Evolutionary conservation across 371 early-diverging fungal genomes (phyloP), one percentile per base, ranked within the genome.

Genomic region (Rhizopus delemar): DNA sequence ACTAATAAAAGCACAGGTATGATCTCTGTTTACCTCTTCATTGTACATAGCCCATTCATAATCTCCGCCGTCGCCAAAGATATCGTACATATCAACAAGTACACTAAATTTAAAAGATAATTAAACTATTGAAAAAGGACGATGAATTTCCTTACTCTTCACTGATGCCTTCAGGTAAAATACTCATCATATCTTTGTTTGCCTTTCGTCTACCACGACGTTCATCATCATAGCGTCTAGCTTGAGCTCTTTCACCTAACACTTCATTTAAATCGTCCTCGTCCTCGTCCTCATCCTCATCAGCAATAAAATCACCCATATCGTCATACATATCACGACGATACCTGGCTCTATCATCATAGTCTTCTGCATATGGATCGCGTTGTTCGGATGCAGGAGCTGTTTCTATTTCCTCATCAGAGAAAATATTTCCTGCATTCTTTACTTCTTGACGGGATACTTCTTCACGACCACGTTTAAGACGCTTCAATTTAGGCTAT

Each of bases 31-130:
- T 66, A 70, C 73, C 69, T 68, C 73, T 46, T 74, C 75, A 31
- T 62, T 69, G 35, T 71, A 75, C 62, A 95, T 69, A 4, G 96
- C 97, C 70, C 88, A 93, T 15, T 81, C 89, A 67, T 96, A 96
- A 41, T 96, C 96, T 13, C 75, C 82, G 57, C 94, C 95, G 62
- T 92, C 93, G 28, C 93, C 97, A 73, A 97, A 96, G 22, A 95
- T 88, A 51, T 93, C 92, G 59, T 87, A 85, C 71, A 93, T 85
- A 59, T 95, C 93, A 39, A 82, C 73, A 82, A 89, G 84, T n/a
- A 86, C 87, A 53, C 92, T 92, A 61, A 56, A 0, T 28, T 22
- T 22, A 22, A 22, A 22, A 22, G 22, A 22, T 2, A 22, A 22
- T 22, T 22, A 22, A 22, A 22, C 22, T 22, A 22, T 22, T 22